These are phyloP conservation scores for Cadophora gregata DNA, from an alignment of 2,329 filamentous ascomycete genomes.

Conservation along the genomic window DNA sequence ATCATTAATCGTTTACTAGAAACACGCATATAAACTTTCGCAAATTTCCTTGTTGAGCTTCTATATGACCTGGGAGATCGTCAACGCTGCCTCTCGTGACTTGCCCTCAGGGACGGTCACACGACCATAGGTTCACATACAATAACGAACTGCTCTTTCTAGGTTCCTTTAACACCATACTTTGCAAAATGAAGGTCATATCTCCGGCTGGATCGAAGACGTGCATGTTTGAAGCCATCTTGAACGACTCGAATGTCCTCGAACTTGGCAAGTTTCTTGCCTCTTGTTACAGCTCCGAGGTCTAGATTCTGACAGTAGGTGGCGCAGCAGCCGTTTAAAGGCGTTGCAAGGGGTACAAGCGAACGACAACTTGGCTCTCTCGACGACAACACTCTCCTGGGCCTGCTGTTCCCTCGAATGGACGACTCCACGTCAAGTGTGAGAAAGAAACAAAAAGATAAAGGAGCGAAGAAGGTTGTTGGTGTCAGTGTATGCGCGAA, in stretches of 20 bases:
- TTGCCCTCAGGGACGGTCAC: not conserved
- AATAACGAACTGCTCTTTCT: constrained; percentile 24
- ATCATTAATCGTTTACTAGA: constrained; percentile 20
- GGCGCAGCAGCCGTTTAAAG: constrained; percentile 10
- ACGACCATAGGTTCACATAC: constrained; percentile 15
- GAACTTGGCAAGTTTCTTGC: not conserved
- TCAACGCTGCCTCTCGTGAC: not conserved
- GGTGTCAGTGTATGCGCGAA: constrained; percentile 14
- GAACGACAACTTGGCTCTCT: not conserved
- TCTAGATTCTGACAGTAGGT: constrained; percentile 7
- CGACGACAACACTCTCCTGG: not conserved
- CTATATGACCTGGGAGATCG: constrained; percentile 18
- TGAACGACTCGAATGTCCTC: constrained; percentile 1
- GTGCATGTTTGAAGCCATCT: constrained; percentile 21
- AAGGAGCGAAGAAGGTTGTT: constrained; percentile 6
- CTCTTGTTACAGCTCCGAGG: not conserved
- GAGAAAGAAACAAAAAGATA: not conserved
- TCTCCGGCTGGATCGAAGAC: constrained; percentile 23
- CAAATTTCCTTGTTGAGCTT: constrained; percentile 14
- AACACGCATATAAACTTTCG: constrained; percentile 22
- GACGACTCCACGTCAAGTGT: not conserved
- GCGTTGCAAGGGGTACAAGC: not conserved
- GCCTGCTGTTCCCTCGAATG: constrained; percentile 10
- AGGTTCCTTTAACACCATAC: constrained; percentile 18
- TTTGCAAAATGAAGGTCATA: constrained; percentile 26